Evolutionary conservation across 2,329 filamentous ascomycete genomes (phyloP).

Genomic region (Sordariomycetes sp.): DNA sequence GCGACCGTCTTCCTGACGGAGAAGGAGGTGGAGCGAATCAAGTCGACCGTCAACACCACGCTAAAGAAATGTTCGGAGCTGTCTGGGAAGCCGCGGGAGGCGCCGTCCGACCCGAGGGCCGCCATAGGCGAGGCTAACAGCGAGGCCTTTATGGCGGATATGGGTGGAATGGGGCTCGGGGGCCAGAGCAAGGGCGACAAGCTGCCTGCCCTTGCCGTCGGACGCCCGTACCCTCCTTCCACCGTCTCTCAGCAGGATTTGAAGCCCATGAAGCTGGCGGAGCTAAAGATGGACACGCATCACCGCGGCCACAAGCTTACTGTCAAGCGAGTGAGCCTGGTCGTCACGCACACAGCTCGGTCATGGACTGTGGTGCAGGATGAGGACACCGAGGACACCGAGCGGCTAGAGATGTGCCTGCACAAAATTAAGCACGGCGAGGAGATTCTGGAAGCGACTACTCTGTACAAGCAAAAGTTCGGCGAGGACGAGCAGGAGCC

Average conservation of each 20-base stretch:
- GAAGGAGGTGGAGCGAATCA: conserved; percentile 17
- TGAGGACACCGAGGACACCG: conserved; percentile 11
- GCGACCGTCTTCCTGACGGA: conserved; percentile 19
- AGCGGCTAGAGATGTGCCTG: conserved; percentile 18
- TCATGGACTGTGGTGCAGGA: conserved; percentile 21
- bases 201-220: conserved; percentile 17
- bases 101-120: conserved; percentile 8
- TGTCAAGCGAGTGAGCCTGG: conserved; percentile 16
- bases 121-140: conserved; percentile 15
- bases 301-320: conserved; percentile 15
- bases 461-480: conserved; percentile 20
- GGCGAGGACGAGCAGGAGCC: conserved; percentile 21
- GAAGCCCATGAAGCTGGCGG: conserved; percentile 12
- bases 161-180: conserved; percentile 13
- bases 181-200: conserved; percentile 9
- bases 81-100: conserved; percentile 10
- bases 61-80: conserved; percentile 12
- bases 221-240: conserved; percentile 16
- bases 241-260: conserved; percentile 10
- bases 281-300: conserved; percentile 18
- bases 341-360: conserved; percentile 12
- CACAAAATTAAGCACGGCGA: conserved; percentile 20
- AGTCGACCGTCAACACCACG: conserved; percentile 11
- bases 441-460: conserved; percentile 20
- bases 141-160: conserved; percentile 20